A percentile compares a stretch with the other conserved stretches of the same genome.
phyloP scores from a whole-genome alignment of 768 basidiomycete species.

The Fomitopsis pulvina region DNA sequence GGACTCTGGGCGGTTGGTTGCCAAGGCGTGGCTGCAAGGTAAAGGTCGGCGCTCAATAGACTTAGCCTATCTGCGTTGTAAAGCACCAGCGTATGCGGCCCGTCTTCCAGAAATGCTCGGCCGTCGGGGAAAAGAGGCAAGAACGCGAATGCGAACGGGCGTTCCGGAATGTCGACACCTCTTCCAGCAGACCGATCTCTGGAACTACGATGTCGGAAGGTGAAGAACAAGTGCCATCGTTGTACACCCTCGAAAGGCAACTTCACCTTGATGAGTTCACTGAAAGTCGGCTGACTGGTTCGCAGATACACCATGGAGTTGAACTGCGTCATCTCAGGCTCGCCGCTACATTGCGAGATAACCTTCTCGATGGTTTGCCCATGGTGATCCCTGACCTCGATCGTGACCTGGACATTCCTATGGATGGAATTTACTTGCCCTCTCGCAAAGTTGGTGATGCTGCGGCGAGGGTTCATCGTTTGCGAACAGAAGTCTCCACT shows the following conservation, averaged over 20 bases:
- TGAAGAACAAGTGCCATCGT: constrained; percentile 91
- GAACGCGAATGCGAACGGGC: constrained; percentile 89
- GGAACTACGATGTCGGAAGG: constrained; percentile 71
- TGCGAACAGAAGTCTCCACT: constrained; percentile 76
- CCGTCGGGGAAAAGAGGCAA: constrained; percentile 79
- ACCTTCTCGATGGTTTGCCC: constrained; percentile 64
- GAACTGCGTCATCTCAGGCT: constrained; percentile 72
- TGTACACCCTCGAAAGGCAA: constrained; percentile 62
- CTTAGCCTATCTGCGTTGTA: constrained; percentile 73
- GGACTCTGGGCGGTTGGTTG: constrained; percentile 46
- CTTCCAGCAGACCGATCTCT: constrained; percentile 39
- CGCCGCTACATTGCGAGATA: constrained; percentile 81
- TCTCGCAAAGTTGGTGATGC: constrained; percentile 53
- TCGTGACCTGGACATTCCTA: constrained; percentile 80
- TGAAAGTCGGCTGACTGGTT: constrained; percentile 86
- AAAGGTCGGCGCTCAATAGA: constrained; percentile 59
- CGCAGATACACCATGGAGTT: constrained; percentile 88
- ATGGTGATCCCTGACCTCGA: constrained; percentile 76
- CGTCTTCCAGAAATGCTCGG: constrained; percentile 81
- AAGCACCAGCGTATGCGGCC: constrained; percentile 76
- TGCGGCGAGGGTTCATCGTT: constrained; percentile 43
- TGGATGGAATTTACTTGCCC: constrained; percentile 44
- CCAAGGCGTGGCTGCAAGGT: constrained; percentile 65
- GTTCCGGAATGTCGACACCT: constrained; percentile 43
- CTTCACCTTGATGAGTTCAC: constrained; percentile 86